Evolutionary conservation across 2,329 filamentous ascomycete genomes (phyloP).

Genomic region (Xylariales sp.): DNA sequence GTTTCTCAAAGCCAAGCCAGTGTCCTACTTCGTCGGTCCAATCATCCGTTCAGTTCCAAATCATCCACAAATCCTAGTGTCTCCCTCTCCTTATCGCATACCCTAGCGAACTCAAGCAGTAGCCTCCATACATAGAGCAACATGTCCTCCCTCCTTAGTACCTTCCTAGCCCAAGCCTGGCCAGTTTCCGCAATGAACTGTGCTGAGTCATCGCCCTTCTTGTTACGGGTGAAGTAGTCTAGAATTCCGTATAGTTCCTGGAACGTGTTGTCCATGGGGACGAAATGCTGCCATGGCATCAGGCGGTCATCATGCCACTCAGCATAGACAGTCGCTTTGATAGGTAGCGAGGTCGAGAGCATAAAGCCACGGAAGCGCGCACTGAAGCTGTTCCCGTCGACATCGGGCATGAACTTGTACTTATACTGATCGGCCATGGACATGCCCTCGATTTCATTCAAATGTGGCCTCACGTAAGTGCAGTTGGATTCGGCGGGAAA

Average conservation of each 20-base stretch:
- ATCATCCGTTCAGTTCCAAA: no score
- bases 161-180: conserved; percentile 47
- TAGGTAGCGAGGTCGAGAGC: conserved; percentile 48
- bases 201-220: conserved; percentile 38
- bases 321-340: conserved; percentile 58
- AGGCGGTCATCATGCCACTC: conserved; percentile 62
- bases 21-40: no score
- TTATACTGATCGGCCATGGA: conserved; percentile 32
- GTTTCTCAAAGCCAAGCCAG: no score
- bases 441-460: conserved; percentile 15
- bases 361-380: conserved; percentile 49
- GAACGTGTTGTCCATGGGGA: conserved; percentile 56
- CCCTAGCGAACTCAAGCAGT: conserved; percentile 39
- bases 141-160: conserved; percentile 52
- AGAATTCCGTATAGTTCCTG: conserved; percentile 53
- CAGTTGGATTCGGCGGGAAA: conserved; percentile 19
- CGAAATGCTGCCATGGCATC: conserved; percentile 58
- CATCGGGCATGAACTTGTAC: conserved; percentile 54
- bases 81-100: conserved; percentile 28
- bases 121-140: conserved; percentile 49
- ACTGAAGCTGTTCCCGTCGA: conserved; percentile 53
- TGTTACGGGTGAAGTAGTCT: conserved; percentile 48
- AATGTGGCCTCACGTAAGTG: conserved; percentile 20
- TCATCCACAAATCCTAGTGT: conserved; percentile 25
- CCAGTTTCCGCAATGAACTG: conserved; percentile 46